Conservation (phyloP, 106 monocot species). For the Platanthera guangdongensis region DNA sequence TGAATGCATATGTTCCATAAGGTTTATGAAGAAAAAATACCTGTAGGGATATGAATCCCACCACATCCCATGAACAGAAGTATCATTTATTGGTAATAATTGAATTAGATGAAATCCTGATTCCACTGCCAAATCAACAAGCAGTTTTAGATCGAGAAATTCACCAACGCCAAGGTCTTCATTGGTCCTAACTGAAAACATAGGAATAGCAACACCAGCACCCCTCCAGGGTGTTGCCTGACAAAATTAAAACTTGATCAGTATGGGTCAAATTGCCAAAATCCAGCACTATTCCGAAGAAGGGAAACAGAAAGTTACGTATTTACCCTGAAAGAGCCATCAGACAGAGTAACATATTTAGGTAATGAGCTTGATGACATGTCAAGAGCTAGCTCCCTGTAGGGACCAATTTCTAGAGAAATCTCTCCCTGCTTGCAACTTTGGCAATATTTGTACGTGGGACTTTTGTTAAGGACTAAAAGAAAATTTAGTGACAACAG, state of each 20-base stretch:
- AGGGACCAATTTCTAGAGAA: constrained; percentile 61
- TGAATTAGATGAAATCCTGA: constrained; percentile 92
- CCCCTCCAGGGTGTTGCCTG: constrained; percentile 87
- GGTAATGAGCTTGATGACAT: constrained; percentile 25
- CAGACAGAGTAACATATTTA: constrained; percentile 49
- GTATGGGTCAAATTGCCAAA: not conserved
- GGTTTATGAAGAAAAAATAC: constrained; percentile 25
- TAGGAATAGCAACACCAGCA: constrained; percentile 84
- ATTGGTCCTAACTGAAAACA: constrained; percentile 73
- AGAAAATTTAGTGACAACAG: constrained; percentile 3
- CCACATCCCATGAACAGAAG: constrained; percentile 89
- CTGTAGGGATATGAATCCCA: constrained; percentile 99
- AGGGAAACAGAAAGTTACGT: not conserved
- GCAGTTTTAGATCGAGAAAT: constrained; percentile 81
- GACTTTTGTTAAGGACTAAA: constrained; percentile 39
- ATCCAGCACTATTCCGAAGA: not conserved
- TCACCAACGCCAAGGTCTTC: constrained; percentile 87
- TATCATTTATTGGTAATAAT: constrained; percentile 90
- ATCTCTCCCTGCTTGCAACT: constrained; percentile 12
- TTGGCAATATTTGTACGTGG: constrained; percentile 79
- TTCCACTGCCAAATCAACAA: constrained; percentile 83
- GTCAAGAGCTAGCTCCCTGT: constrained; percentile 62
- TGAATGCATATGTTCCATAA: not conserved
- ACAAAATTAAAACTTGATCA: not conserved
- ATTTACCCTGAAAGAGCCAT: constrained; percentile 74